Conservation (phyloP, 352 stramenopile genomes). For the Pythium vanterpoolii region DNA sequence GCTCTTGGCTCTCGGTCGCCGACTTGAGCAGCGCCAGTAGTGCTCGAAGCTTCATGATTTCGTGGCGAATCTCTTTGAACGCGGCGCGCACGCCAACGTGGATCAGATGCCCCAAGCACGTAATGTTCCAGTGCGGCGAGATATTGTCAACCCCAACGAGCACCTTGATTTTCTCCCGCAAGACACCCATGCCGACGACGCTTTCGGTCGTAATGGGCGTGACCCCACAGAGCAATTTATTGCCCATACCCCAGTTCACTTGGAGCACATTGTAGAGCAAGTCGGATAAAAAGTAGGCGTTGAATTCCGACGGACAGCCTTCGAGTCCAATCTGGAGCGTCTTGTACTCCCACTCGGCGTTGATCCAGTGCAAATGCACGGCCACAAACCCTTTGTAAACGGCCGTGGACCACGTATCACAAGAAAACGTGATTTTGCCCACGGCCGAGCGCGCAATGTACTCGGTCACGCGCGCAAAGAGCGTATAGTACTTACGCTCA, state of each 20-base stretch:
- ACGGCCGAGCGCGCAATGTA: constrained; percentile 72
- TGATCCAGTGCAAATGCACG: constrained; percentile 81
- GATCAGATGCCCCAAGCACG: constrained; percentile 71
- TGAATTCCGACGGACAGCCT: constrained; percentile 63
- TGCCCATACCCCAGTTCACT: constrained; percentile 72
- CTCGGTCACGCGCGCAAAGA: constrained; percentile 69
- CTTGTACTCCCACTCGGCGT: constrained; percentile 85
- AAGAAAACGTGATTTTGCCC: constrained; percentile 72
- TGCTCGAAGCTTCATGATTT: constrained; percentile 74
- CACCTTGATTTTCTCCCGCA: constrained; percentile 78
- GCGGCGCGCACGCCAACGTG: constrained; percentile 57
- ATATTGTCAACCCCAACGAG: constrained; percentile 75
- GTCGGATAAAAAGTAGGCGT: constrained; percentile 75
- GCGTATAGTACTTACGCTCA: constrained; percentile 67
- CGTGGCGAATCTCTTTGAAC: constrained; percentile 69
- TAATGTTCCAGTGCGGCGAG: constrained; percentile 71
- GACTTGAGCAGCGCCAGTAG: constrained; percentile 71
- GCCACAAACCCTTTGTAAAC: constrained; percentile 75
- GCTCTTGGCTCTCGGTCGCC: constrained; percentile 65
- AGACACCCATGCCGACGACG: constrained; percentile 65
- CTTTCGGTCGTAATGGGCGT: constrained; percentile 59
- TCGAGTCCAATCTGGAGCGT: constrained; percentile 74
- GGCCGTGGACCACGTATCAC: constrained; percentile 68
- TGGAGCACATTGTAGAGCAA: constrained; percentile 79
- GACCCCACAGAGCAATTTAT: constrained; percentile 68